Base-by-base conservation (phyloP, 495 filamentous ascomycete species). In the Tuber brumale region DNA sequence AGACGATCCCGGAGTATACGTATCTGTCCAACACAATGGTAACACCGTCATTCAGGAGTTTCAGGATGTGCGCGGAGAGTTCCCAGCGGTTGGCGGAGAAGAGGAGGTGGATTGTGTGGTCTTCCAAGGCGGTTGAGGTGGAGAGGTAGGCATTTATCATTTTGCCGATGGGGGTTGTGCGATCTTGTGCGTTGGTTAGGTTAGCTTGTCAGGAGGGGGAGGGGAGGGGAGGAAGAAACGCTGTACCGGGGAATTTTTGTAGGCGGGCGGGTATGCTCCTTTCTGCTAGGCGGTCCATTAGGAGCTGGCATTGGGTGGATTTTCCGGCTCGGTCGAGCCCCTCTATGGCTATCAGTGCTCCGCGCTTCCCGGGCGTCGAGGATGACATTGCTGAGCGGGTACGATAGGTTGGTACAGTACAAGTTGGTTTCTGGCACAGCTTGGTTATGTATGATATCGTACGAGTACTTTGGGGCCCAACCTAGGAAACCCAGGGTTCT, bases 31-130 rank as follows among this genome's bases (percentile, higher is more conserved):
- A 89, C 43, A 99, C 88, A 14, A 99, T 87, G 0, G 90, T 97
- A 69, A 85, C 88, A 23, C 94, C 94, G 10, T 84, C 83, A 27
- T 16, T 37, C 21, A 79, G 71, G 61, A 75, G 45, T 48, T 57
- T 3, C 45, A 77, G 61, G 42, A 72, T 70, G 37, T 72, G 51
- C 46, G 73, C 41, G 0, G 79, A 39, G 74, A 90, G 84, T 85
- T 99, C 96, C 96, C 96, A 99, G 44, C 96, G 89, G 85, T 99
- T 98, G 16, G 95, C 94, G 44, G 93, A 94, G 86, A 98, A 99
- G 35, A 98, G 89, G 31, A 99, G 89, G 84, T 98, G 96, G 80
- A 98, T 97, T 10, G 90, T 91, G 82, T 97, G 94, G 84, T 97
- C 95, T 75, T 96, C 92, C 82, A 94, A 88, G 74, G 93, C 88